Base-by-base conservation (phyloP, 192 early-diverging fungal species). In the Geranomyces michiganensis region DNA sequence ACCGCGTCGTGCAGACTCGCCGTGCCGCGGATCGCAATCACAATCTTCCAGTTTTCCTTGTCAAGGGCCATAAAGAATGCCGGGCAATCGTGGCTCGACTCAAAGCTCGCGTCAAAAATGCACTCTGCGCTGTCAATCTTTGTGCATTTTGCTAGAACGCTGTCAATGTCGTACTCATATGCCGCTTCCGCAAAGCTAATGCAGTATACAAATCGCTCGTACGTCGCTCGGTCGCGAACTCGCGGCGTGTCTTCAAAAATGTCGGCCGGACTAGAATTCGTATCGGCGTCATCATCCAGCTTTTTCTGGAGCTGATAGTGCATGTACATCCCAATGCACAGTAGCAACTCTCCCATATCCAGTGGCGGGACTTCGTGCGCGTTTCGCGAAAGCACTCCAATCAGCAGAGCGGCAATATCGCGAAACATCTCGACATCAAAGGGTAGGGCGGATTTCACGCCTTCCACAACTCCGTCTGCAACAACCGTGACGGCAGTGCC, bases 241-340 rank as follows among this genome's bases (percentile, higher is more conserved):
- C 55, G 56, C 8, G 68, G 68, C 7, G 45, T 59, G 14, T 47
- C 36, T 26, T 43, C 24, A 27, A 70, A 60, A 0, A 62, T 59
- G 17, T 70, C 68, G 24, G 19, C 45, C 1, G 33, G 15, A 1
- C 26, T n/a, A 12, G 22, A 6, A 13, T 58, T 12, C 8, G n/a
- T 10, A 24, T 8, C 17, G 5, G 13, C 48, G 21, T 59, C 56
- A 2, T 69, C 67, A 29, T 70, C 68, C 30, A 70, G 45, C 22
- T 32, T 19, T 44, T 61, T 70, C 41, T 70, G 68, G 0, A 70
- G 32, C 21, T 70, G 68, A 29, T 70, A 70, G 29, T 70, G 68
- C 56, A 56, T 61, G 51, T 70, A 70, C 68, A 70, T 70, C 26
- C 68, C 68, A 0, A 70, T 41, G 68, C 68, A 70, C 5, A 70